Conservation (phyloP, 1,284 basidiomycete species). For the Ceratobasidium sp. region DNA sequence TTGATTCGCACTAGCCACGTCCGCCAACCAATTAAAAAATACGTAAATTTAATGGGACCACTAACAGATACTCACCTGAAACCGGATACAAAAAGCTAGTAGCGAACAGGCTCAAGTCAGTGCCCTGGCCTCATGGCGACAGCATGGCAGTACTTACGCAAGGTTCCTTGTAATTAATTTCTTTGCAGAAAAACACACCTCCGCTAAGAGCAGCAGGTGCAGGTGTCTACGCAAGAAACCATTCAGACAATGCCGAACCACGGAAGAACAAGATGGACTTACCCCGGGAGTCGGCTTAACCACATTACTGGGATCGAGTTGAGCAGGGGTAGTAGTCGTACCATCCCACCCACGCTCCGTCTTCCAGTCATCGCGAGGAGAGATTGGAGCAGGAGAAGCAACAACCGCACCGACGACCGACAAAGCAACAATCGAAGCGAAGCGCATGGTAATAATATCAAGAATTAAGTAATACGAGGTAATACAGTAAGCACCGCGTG, state of each 20-base stretch:
- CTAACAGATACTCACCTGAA: constrained; percentile 23
- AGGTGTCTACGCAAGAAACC: background rate
- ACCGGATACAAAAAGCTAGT: constrained; percentile 13
- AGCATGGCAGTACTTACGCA: constrained; percentile 9
- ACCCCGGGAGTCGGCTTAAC: constrained; percentile 17
- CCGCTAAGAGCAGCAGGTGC: constrained; percentile 9
- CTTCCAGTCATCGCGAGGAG: constrained; percentile 32
- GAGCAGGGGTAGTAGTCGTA: constrained; percentile 24
- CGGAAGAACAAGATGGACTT: background rate
- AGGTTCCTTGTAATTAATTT: background rate
- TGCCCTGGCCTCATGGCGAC: no score
- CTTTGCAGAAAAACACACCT: constrained; percentile 37
- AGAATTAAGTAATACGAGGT: no score
- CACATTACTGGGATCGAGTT: constrained; percentile 41
- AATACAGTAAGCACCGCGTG: no score
- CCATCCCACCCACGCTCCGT: constrained; percentile 29
- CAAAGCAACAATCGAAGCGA: constrained; percentile 14
- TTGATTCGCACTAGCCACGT: no score
- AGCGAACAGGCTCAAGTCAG: no score
- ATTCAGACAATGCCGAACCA: background rate
- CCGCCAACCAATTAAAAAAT: no score
- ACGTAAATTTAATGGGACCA: no score
- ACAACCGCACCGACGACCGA: constrained; percentile 4
- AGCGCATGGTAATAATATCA: background rate
- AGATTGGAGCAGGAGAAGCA: constrained; percentile 9